These are phyloP conservation scores for Candida peoriensis DNA, from an alignment of 805 yeast species.

Conservation along the genomic window DNA sequence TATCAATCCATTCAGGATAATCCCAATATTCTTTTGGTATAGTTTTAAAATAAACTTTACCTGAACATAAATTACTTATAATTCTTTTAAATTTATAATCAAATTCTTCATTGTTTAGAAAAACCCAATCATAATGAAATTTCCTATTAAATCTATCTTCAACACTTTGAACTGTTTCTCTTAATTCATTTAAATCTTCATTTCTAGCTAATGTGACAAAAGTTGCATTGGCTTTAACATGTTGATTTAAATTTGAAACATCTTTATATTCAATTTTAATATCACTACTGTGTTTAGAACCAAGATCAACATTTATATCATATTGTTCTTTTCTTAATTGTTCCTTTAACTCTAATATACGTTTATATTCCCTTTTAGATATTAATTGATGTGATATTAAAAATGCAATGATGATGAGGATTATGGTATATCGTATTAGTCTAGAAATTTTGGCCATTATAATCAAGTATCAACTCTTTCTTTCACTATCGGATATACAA, in stretches of 20 bases:
- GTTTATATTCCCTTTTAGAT: slow-evolving; percentile 15
- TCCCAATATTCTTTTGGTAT: slow-evolving; percentile 45
- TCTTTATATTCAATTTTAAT: slow-evolving; percentile 34
- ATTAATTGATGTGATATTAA: slow-evolving; percentile 14
- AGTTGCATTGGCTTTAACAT: slow-evolving; percentile 50
- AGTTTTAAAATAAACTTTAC: slow-evolving; percentile 35
- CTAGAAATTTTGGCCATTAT: slow-evolving; percentile 12
- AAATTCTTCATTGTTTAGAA: slow-evolving; percentile 44
- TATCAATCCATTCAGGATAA: slow-evolving; percentile 39
- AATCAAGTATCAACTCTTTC: no score
- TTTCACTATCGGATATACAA: no score
- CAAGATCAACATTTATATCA: slow-evolving; percentile 13
- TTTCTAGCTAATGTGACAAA: slow-evolving; percentile 66
- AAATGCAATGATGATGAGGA: slow-evolving; percentile 13
- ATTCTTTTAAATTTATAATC: slow-evolving; percentile 31
- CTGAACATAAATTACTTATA: slow-evolving; percentile 32
- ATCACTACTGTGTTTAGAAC: not conserved
- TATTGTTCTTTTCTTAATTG: slow-evolving; percentile 14
- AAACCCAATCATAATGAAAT: slow-evolving; percentile 82
- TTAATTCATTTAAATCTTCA: slow-evolving; percentile 45
- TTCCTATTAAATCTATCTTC: slow-evolving; percentile 76
- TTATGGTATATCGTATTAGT: slow-evolving; percentile 16
- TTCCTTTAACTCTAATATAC: slow-evolving; percentile 16
- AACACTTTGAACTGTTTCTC: slow-evolving; percentile 53
- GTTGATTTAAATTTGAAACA: slow-evolving; percentile 36